Evolutionary conservation across 441 rosid genomes (phyloP), one percentile per base, ranked within the genome.

Genomic region (Hura crepitans): DNA sequence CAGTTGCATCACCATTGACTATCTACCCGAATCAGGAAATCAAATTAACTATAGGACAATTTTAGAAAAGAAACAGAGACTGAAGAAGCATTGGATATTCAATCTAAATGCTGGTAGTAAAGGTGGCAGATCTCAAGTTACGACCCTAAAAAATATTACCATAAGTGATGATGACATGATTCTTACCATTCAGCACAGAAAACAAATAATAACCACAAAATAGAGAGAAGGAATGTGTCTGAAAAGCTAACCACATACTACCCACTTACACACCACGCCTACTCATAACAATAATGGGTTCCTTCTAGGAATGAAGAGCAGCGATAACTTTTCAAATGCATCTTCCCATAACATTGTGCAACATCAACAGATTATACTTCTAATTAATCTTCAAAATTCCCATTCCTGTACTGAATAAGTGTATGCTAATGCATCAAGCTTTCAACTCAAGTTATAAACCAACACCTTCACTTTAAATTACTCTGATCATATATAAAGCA

Each of bases 301-400:
- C 75, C 27, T 35, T 47, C 69, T 73, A 20, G 42, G 68, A 74
- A 68, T 42, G 35, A 71, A n/a, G 20, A 30, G 42, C 63, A 33
- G 39, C 39, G 42, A 25, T 28, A 54, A 28, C 33, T 60, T 58
- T 37, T 50, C 4, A 39, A 27, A 37, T 14, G 66, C 43, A 35
- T 69, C 51, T 35, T 65, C 15, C 49, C 73, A 51, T 15, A 39
- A 53, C 28, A 22, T 45, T 20, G 39, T 68, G 57, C 68, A 58
- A 72, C 66, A 28, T 66, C 70, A 75, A 54, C 28, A n/a, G 18
- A 43, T 66, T 60, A 62, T 70, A 62, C 60, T 33, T 50, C 43
- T 62, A 10, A 54, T 2, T 18, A 54, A 46, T 22, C 37, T 18
- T 63, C 66, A 66, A n/a, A 53, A 17, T 45, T 33, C 3, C 42